These are phyloP conservation scores for Yamadazyma tumulicola DNA, from an alignment of 805 yeast genomes.

Conservation along the genomic window DNA sequence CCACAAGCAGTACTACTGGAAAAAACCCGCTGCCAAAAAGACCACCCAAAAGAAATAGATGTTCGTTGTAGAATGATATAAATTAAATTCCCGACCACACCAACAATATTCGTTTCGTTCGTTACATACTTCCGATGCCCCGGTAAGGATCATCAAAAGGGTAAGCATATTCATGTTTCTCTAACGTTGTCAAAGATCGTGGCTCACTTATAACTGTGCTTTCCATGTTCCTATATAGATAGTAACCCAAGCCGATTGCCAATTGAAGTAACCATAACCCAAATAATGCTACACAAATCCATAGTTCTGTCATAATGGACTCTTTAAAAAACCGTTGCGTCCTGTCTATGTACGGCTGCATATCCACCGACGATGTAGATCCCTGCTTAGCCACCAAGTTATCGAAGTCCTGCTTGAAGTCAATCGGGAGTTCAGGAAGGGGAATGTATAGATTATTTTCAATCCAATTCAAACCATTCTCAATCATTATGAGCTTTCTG, in stretches of 20 bases:
- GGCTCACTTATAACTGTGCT: constrained; percentile 22
- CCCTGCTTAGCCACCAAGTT: constrained; percentile 48
- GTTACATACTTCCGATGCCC: not conserved
- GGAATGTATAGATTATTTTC: constrained; percentile 55
- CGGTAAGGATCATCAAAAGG: constrained; percentile 15
- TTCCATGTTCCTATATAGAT: constrained; percentile 6
- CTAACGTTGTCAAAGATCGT: constrained; percentile 21
- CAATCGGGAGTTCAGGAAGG: constrained; percentile 48
- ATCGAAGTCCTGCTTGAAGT: constrained; percentile 4
- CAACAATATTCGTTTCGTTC: not conserved
- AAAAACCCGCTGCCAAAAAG: constrained; percentile 51
- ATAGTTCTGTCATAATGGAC: constrained; percentile 43
- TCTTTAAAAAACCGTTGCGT: constrained; percentile 9
- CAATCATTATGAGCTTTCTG: constrained; percentile 61
- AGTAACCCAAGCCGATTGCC: constrained; percentile 29
- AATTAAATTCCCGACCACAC: not conserved
- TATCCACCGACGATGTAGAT: constrained; percentile 20
- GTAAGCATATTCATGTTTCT: constrained; percentile 22
- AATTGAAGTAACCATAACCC: constrained; percentile 49
- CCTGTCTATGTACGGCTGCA: constrained; percentile 5
- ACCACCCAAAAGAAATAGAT: constrained; percentile 15
- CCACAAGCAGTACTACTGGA: constrained; percentile 86
- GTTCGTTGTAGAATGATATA: not conserved
- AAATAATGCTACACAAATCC: constrained; percentile 42
- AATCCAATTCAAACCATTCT: constrained; percentile 78